phyloP scores from a whole-genome alignment of 2,329 filamentous ascomycete genomes.

The Aspergillus fischeri region DNA sequence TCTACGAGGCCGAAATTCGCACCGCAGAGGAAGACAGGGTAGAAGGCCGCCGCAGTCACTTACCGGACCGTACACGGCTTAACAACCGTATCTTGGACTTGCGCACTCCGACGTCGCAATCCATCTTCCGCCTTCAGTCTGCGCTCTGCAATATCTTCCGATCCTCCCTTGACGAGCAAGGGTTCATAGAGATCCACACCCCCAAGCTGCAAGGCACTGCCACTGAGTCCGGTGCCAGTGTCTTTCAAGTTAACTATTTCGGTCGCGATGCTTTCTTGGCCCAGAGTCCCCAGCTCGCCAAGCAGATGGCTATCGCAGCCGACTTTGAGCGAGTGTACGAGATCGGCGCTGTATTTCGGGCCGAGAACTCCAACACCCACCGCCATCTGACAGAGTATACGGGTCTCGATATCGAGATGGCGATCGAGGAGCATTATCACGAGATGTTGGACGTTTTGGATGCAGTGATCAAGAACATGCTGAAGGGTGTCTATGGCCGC shows the following conservation, averaged over 20 bases:
- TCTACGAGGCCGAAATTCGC: conserved; percentile 64
- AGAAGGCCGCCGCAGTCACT: conserved; percentile 56
- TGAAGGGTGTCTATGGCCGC: conserved; percentile 65
- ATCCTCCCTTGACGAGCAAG: conserved; percentile 64
- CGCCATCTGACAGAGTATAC: conserved; percentile 93
- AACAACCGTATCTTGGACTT: conserved; percentile 78
- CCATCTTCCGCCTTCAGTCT: conserved; percentile 82
- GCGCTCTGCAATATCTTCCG: conserved; percentile 78
- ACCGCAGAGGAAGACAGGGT: conserved; percentile 54
- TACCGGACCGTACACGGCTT: conserved; percentile 69
- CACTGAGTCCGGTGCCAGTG: conserved; percentile 85
- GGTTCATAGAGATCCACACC: conserved; percentile 90
- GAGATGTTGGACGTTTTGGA: conserved; percentile 80
- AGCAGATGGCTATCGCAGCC: conserved; percentile 87
- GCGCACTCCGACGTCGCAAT: conserved; percentile 79
- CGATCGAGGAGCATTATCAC: conserved; percentile 82
- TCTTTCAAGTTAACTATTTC: conserved; percentile 92
- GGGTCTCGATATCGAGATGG: conserved; percentile 89
- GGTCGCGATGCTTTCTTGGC: conserved; percentile 80
- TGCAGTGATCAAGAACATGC: conserved; percentile 73
- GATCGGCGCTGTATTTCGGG: conserved; percentile 84
- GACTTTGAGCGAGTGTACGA: conserved; percentile 90
- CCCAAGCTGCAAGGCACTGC: conserved; percentile 87
- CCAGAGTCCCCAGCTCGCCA: conserved; percentile 86
- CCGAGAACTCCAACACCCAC: conserved; percentile 94